A percentile compares a stretch with the other conserved stretches of the same genome.
Evolutionary conservation across 192 early-diverging fungal species (phyloP).

Genomic region (Irineochytrium annulatum): DNA sequence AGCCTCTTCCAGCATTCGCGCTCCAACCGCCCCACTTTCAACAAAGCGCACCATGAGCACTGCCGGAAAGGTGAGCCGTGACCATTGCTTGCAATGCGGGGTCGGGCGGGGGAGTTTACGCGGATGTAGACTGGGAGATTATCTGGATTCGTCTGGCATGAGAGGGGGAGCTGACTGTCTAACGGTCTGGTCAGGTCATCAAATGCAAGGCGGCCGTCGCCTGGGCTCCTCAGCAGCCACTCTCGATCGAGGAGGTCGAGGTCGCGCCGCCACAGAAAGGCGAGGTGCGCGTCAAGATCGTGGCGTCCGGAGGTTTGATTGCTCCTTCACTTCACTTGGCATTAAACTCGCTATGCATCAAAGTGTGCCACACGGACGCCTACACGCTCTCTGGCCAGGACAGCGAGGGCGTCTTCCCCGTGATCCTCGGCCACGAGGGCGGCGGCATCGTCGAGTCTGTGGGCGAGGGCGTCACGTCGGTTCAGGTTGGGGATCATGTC

Average conservation of each 20-base stretch:
- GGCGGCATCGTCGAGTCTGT: conserved; percentile 93
- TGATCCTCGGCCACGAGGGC: conserved; percentile 93
- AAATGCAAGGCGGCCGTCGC: conserved; percentile 88
- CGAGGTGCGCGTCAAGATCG: conserved; percentile 91
- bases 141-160: too few relatives aligned
- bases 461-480: conserved; percentile 87
- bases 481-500: conserved; percentile 90
- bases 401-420: conserved; percentile 78
- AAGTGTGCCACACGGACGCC: conserved; percentile 85
- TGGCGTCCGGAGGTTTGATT: conserved; percentile 64
- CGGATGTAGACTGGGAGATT: too few relatives aligned
- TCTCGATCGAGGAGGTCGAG: conserved; percentile 88
- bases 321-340: conserved; percentile 42
- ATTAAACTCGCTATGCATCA: not conserved
- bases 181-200: conserved; percentile 29
- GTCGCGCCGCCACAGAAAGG: conserved; percentile 82
- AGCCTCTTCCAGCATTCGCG: too few relatives aligned
- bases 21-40: too few relatives aligned
- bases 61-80: too few relatives aligned
- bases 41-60: too few relatives aligned
- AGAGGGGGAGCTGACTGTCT: too few relatives aligned
- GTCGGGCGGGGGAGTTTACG: too few relatives aligned
- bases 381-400: conserved; percentile 86
- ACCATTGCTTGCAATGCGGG: too few relatives aligned
- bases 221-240: conserved; percentile 88